Evolutionary conservation across 495 filamentous ascomycete genomes (phyloP).

Genomic region (Penicillium paxilli): DNA sequence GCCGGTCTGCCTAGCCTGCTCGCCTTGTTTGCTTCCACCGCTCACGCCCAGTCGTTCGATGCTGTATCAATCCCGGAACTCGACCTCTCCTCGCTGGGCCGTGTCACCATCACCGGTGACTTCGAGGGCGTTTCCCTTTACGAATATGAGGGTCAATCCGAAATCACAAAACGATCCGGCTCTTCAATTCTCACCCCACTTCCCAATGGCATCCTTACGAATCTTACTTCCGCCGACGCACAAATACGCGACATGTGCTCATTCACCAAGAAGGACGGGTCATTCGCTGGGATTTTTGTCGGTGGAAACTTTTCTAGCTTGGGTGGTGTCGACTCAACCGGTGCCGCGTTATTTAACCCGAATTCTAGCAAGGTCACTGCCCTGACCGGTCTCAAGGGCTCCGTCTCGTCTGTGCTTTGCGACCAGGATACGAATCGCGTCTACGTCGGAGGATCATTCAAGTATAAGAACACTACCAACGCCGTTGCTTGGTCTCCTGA

Average conservation of each 20-base stretch:
- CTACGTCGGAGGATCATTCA: slow-evolving; percentile 88
- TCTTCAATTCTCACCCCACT: slow-evolving; percentile 78
- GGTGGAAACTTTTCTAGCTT: slow-evolving; percentile 97
- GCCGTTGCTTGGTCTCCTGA: slow-evolving; percentile 77
- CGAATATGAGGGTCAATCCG: slow-evolving; percentile 75
- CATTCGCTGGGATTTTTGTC: slow-evolving; percentile 71
- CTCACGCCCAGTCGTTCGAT: slow-evolving; percentile 62
- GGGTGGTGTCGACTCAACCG: slow-evolving; percentile 69
- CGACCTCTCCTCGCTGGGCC: slow-evolving; percentile 77
- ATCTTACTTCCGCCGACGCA: slow-evolving; percentile 73
- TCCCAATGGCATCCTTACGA: slow-evolving; percentile 81
- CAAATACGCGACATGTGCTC: slow-evolving; percentile 85
- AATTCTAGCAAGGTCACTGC: slow-evolving; percentile 64
- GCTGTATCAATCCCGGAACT: slow-evolving; percentile 74
- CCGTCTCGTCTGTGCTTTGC: slow-evolving; percentile 78
- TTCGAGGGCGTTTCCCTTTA: slow-evolving; percentile 91
- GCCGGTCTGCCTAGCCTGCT: slow-evolving; percentile 46
- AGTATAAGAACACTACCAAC: slow-evolving; percentile 76
- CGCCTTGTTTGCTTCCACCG: slow-evolving; percentile 36
- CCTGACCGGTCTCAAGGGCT: slow-evolving; percentile 75
- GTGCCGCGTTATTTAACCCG: slow-evolving; percentile 78
- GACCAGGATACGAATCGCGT: slow-evolving; percentile 81
- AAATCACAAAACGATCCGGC: slow-evolving; percentile 69
- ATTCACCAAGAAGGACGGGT: slow-evolving; percentile 67
- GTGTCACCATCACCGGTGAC: slow-evolving; percentile 84